Evolutionary conservation across 495 filamentous ascomycete genomes (phyloP).

Genomic region (Massariosphaeria phaeospora): DNA sequence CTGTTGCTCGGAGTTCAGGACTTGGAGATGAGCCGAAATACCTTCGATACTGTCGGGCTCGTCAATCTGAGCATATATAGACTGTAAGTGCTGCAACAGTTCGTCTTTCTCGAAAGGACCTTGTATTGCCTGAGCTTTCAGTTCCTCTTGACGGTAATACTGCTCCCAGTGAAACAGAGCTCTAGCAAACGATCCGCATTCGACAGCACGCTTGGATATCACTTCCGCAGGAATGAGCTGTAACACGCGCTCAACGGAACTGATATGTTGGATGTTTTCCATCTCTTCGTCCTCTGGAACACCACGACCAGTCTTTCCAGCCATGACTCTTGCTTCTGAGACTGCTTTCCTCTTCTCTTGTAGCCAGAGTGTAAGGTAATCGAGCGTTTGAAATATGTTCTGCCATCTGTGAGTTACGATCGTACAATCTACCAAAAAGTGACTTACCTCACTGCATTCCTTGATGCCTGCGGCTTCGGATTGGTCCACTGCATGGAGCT

Average conservation of each 20-base stretch:
- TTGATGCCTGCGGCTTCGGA: slow-evolving; percentile 63
- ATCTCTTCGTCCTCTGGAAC: slow-evolving; percentile 38
- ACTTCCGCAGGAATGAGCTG: slow-evolving; percentile 73
- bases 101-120: slow-evolving; percentile 34
- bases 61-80: slow-evolving; percentile 94
- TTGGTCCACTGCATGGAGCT: slow-evolving; percentile 51
- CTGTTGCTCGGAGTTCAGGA: slow-evolving; percentile 83
- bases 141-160: slow-evolving; percentile 63
- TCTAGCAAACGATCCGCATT: slow-evolving; percentile 87
- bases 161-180: slow-evolving; percentile 94
- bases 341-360: slow-evolving; percentile 66
- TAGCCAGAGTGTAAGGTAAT: slow-evolving; percentile 86
- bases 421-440: neutral
- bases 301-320: slow-evolving; percentile 33
- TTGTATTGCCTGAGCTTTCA: slow-evolving; percentile 38
- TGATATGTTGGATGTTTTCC: slow-evolving; percentile 48
- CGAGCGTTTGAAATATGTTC: slow-evolving; percentile 84
- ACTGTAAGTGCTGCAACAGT: slow-evolving; percentile 72
- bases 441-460: slow-evolving; percentile 72
- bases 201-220: slow-evolving; percentile 76
- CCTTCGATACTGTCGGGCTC: slow-evolving; percentile 96
- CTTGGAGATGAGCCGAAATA: slow-evolving; percentile 76
- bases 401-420: slow-evolving; percentile 38
- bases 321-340: slow-evolving; percentile 34
- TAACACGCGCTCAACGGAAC: slow-evolving; percentile 59